Base-by-base conservation (phyloP, 257 asterid species). In the Solanum arcanum region DNA sequence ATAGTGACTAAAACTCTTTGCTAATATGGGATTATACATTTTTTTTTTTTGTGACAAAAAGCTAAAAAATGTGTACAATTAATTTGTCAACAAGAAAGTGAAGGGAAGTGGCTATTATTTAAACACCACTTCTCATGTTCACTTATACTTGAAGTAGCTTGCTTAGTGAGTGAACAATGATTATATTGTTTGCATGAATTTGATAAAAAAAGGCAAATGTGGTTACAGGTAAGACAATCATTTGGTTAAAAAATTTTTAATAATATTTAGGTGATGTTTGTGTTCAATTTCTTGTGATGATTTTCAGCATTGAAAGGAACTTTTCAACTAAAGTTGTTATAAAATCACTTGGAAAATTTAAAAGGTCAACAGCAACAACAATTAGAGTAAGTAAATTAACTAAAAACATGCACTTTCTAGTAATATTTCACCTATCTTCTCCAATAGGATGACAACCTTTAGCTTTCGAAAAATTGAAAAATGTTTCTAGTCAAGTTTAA, bases 1-100 rank as follows among this genome's bases (percentile, higher is more conserved):
- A 78, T 89, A 69, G 12, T 86, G 83, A 66, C 91, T 93, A 86
- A 95, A 93, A 82, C 97, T 94, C 86, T 93, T 94, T 12, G 95
- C 90, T 23, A 95, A 88, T 25, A 95, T 91, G 77, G 98, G 95
- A 91, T 93, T 94, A 68, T 95, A 92, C 96, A 92, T 94, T 89
- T 56, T 86, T 35, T 46, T 88, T 3, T 33, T 4, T 87, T 84
- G 90, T 47, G 68, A 47, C 11, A 47, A n/a, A 80, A 47, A 27
- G n/a, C 27, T 7, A 23, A n/a, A 20, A 31, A 74, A n/a, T 78
- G 20, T 39, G 73, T 46, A 15, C 6, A 75, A 80, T 83, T 74
- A 75, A 84, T 77, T 60, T 74, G 23, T 64, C 44, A 15, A 83
- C 87, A 83, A 87, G 72, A 83, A 73, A 64, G 64, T 73, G 15